A percentile compares a stretch with the other conserved stretches of the same genome.
Evolutionary conservation across 148 eudicot genomes (phyloP).

Genomic region (Amaranthus cruentus): DNA sequence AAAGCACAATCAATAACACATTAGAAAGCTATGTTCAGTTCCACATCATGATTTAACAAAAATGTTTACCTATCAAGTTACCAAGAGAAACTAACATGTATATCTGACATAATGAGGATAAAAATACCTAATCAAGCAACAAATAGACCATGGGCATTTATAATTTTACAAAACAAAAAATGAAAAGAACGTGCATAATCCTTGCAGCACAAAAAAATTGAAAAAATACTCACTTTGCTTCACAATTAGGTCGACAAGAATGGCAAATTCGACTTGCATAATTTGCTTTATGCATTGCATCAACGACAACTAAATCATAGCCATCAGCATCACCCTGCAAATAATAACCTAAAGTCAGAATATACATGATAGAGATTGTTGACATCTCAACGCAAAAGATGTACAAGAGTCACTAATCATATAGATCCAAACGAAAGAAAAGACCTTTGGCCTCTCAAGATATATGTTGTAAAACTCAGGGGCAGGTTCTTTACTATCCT

Average conservation of each 20-base stretch:
- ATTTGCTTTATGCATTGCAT: conserved; percentile 99
- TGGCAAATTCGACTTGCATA: conserved; percentile 98
- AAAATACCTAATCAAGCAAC: neutral
- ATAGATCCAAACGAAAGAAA: neutral
- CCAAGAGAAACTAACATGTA: too few species aligned
- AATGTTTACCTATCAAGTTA: too few species aligned
- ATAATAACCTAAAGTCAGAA: conserved; percentile 8
- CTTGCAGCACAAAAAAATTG: neutral
- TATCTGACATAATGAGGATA: neutral
- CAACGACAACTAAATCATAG: conserved; percentile 94
- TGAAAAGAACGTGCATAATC: neutral
- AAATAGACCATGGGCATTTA: neutral
- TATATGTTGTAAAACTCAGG: conserved; percentile 95
- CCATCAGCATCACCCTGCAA: conserved; percentile 99
- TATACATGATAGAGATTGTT: neutral
- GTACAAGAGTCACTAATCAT: neutral
- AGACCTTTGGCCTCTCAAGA: conserved; percentile 97
- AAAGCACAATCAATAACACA: too few species aligned
- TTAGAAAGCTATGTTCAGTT: too few species aligned
- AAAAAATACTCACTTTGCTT: conserved; percentile 75
- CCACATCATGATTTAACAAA: too few species aligned
- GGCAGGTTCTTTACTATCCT: conserved; percentile 83
- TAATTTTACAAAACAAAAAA: neutral
- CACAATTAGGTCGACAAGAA: conserved; percentile 97
- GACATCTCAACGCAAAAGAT: neutral